Conservation (phyloP, 2,329 filamentous ascomycete species). For the Raffaelea arxii region DNA sequence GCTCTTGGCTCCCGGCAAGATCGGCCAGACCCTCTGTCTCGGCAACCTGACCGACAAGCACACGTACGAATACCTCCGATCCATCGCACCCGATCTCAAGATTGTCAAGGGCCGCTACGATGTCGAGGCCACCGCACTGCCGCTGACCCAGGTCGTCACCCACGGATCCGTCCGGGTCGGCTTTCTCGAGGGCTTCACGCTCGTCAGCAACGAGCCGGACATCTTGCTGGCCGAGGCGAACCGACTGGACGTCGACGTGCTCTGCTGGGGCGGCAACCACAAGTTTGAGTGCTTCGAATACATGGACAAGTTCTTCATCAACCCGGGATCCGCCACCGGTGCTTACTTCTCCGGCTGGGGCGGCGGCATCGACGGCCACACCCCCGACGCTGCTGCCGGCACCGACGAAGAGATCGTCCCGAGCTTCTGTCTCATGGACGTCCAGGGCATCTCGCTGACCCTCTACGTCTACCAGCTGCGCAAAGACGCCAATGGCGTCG, state of each 20-base stretch:
- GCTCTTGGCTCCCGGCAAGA: slow-evolving; percentile 74
- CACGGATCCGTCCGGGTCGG: slow-evolving; percentile 57
- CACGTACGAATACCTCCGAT: slow-evolving; percentile 72
- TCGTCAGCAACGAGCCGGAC: slow-evolving; percentile 58
- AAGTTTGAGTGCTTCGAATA: slow-evolving; percentile 63
- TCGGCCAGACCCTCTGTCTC: slow-evolving; percentile 70
- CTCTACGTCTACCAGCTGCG: slow-evolving; percentile 87
- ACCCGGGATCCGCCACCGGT: slow-evolving; percentile 57
- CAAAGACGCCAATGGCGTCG: slow-evolving; percentile 65
- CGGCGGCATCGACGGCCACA: slow-evolving; percentile 18
- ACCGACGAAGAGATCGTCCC: slow-evolving; percentile 67
- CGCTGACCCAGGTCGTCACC: slow-evolving; percentile 55
- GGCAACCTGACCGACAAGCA: slow-evolving; percentile 72
- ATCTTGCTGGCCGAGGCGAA: slow-evolving; percentile 58
- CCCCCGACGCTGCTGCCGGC: slow-evolving; percentile 63
- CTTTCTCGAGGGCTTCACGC: slow-evolving; percentile 59
- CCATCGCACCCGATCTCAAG: slow-evolving; percentile 62
- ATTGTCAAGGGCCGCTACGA: slow-evolving; percentile 60
- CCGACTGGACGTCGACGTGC: slow-evolving; percentile 57
- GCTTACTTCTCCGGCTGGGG: slow-evolving; percentile 51
- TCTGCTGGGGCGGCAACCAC: slow-evolving; percentile 61
- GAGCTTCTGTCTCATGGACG: slow-evolving; percentile 96
- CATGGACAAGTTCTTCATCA: slow-evolving; percentile 66
- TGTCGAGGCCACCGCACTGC: slow-evolving; percentile 55
- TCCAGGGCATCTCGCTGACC: slow-evolving; percentile 91